Evolutionary conservation across 1,284 basidiomycete species (phyloP).

Genomic region (Gomphus sp.): DNA sequence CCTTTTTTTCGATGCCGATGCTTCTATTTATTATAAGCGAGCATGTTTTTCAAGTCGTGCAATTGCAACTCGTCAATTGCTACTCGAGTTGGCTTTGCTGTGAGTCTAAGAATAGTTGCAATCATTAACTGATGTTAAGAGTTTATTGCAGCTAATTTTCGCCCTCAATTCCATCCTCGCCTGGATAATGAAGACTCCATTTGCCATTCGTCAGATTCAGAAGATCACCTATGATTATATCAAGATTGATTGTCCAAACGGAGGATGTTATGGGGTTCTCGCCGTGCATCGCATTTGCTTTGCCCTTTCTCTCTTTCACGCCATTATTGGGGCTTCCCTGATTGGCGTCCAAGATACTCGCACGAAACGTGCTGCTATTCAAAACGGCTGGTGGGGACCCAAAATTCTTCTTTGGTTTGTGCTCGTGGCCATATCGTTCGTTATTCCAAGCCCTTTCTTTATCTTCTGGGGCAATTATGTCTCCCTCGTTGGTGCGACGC

Average conservation of each 20-base stretch:
- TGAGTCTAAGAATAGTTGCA: conserved; percentile 27
- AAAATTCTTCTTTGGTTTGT: conserved; percentile 85
- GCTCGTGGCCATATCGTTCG: conserved; percentile 75
- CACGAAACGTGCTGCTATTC: conserved; percentile 86
- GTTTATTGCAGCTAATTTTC: conserved; percentile 73
- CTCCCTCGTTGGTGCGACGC: conserved; percentile 81
- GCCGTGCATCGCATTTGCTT: conserved; percentile 99
- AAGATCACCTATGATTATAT: conserved; percentile 95
- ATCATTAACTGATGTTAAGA: neutral
- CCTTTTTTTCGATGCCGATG: conserved; percentile 1
- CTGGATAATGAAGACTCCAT: conserved; percentile 90
- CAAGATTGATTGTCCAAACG: conserved; percentile 92
- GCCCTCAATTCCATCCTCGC: conserved; percentile 93
- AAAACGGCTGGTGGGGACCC: conserved; percentile 99
- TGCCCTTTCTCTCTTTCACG: conserved; percentile 85
- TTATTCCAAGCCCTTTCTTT: conserved; percentile 91
- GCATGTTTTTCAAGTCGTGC: conserved; percentile 95
- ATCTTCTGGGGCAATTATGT: conserved; percentile 96
- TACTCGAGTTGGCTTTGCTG: conserved; percentile 93
- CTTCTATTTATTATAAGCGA: neutral
- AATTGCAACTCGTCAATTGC: conserved; percentile 99
- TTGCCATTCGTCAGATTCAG: conserved; percentile 82
- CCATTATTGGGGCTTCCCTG: conserved; percentile 70
- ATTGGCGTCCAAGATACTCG: conserved; percentile 86
- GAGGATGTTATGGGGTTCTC: conserved; percentile 93